Base-by-base conservation (phyloP, 257 asterid species). In the Oldenlandia corymbosa region DNA sequence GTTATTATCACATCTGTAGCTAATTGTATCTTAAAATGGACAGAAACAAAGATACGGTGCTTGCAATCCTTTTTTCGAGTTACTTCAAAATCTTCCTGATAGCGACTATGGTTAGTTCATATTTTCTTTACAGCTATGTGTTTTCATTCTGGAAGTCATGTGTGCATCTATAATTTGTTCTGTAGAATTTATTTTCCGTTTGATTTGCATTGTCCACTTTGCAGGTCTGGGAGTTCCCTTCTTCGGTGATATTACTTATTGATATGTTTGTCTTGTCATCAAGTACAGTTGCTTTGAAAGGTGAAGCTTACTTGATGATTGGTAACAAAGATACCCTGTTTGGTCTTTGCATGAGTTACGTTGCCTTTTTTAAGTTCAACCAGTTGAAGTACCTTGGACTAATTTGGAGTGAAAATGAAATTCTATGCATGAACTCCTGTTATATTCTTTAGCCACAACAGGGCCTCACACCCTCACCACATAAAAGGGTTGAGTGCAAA, bases 141-240 rank as follows among this genome's bases (percentile, higher is more conserved):
- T 54, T 28, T 30, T 21, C 2, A 11, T 12, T 43, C n/a, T 28
- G 31, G 60, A 54, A 18, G 41, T 4, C 8, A 12, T 32, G 8
- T 32, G 24, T 36, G 5, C 23, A 26, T 46, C 16, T 21, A 26
- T 10, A 1, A 1, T 2, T 12, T 0, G 27, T 11, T 16, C 23
- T 34, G 20, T 41, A 24, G 53, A 36, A 39, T 27, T 36, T 37
- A 7, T 34, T 17, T 31, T 37, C 18, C 12, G 31, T 46, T 47
- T 67, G 46, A 66, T 30, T 17, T 72, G 48, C 21, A 62, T 24
- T 56, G 52, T 56, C 39, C 30, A 52, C 68, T 68, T 70, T 76
- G 64, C 78, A 90, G 95, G 95, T 90, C 39, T 90, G 95, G 96
- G 89, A 88, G 62, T 87, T 90, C 60, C 96, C 96, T 67, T 70